Conservation (phyloP, 306 rosid genomes). For the Casuarina equisetifolia region DNA sequence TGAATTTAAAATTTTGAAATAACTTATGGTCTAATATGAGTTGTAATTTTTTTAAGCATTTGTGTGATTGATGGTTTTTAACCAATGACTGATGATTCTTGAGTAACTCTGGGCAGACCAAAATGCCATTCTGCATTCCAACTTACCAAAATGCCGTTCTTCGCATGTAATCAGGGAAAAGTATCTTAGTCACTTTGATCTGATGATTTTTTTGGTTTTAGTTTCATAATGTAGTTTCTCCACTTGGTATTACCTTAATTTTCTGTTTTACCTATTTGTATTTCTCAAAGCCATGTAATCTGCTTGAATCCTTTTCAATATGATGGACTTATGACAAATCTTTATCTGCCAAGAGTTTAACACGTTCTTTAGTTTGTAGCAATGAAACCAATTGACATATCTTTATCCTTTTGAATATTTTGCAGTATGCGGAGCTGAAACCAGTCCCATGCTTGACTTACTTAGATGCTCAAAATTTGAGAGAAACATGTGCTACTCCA, state of each 20-base stretch:
- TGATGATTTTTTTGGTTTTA: not conserved
- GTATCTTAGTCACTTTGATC: not conserved
- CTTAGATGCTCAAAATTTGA: conserved; percentile 64
- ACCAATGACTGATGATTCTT: not conserved
- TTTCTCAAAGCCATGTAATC: not conserved
- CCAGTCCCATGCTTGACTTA: conserved; percentile 96
- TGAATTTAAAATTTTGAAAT: no score
- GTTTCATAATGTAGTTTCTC: not conserved
- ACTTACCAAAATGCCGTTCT: not conserved
- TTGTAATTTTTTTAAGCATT: not conserved
- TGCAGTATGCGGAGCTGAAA: conserved; percentile 97
- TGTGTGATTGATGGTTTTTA: not conserved
- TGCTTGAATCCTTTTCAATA: not conserved
- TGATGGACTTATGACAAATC: not conserved
- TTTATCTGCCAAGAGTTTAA: not conserved
- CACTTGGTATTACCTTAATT: not conserved
- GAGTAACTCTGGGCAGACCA: not conserved
- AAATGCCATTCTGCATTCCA: not conserved
- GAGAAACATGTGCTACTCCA: conserved; percentile 77
- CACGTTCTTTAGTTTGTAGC: not conserved
- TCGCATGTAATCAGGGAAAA: not conserved
- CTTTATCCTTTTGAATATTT: conserved; percentile 16
- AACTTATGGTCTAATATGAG: no score
- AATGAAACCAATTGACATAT: not conserved
- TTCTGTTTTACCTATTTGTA: not conserved